Evolutionary conservation across 345 rosid genomes (phyloP).

Genomic region (Sonneratia caseolaris): DNA sequence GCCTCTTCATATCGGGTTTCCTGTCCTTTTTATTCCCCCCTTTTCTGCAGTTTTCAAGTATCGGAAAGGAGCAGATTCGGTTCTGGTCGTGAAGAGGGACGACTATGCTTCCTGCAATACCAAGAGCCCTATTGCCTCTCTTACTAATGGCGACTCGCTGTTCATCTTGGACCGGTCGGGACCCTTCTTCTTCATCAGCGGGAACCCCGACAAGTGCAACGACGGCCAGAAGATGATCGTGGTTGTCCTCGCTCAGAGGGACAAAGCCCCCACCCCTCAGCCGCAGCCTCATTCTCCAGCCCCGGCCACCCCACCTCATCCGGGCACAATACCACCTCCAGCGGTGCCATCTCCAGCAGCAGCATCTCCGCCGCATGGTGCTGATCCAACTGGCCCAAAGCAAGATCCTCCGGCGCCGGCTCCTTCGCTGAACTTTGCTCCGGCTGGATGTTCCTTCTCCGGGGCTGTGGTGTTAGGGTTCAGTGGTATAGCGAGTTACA

Average conservation of each 20-base stretch:
- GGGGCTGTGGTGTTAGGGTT: neutral
- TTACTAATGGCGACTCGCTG: slow-evolving; percentile 48
- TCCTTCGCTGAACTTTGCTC: slow-evolving; percentile 15
- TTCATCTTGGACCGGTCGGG: slow-evolving; percentile 59
- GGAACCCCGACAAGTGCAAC: slow-evolving; percentile 51
- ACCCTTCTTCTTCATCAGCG: slow-evolving; percentile 74
- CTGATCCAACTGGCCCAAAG: slow-evolving; percentile 3
- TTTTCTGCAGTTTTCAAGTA: slow-evolving; percentile 57
- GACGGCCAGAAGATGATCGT: slow-evolving; percentile 50
- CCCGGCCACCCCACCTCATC: neutral
- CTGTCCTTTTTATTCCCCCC: no score
- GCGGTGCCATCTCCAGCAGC: slow-evolving; percentile 6
- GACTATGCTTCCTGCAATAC: slow-evolving; percentile 52
- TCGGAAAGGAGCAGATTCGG: slow-evolving; percentile 61
- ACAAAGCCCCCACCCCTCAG: slow-evolving; percentile 9
- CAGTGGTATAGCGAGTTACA: neutral
- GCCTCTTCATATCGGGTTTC: no score
- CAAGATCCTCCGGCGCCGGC: slow-evolving; percentile 19
- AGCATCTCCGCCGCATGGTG: neutral
- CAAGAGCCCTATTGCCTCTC: slow-evolving; percentile 31
- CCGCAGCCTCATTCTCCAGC: slow-evolving; percentile 11
- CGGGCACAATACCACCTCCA: slow-evolving; percentile 8
- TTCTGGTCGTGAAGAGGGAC: slow-evolving; percentile 43
- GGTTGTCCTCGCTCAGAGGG: slow-evolving; percentile 52
- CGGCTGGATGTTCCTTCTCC: neutral